Conservation (phyloP, 176 grass and related monocot species). For the Eragrostis curvula region DNA sequence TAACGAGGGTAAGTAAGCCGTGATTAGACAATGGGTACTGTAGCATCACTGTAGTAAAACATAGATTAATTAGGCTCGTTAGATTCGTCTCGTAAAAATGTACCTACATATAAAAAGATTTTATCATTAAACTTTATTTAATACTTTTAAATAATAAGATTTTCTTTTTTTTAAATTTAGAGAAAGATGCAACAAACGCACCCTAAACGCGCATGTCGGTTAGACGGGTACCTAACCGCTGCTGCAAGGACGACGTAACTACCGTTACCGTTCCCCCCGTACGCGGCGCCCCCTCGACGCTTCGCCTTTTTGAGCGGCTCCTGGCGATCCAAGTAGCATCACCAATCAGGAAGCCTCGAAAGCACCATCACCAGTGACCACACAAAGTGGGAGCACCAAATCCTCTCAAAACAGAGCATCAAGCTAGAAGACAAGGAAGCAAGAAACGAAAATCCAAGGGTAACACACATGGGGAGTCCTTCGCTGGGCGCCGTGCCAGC, state of each 20-base stretch:
- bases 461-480: not conserved
- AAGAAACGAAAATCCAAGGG: not conserved
- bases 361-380: slow-evolving; percentile 30
- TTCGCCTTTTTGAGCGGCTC: slow-evolving; percentile 28
- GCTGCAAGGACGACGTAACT: slow-evolving; percentile 39
- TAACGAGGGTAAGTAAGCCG: too few species aligned
- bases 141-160: too few species aligned
- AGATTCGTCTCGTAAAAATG: too few species aligned
- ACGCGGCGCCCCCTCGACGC: not conserved
- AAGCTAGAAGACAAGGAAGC: slow-evolving; percentile 20
- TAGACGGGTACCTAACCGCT: slow-evolving; percentile 6
- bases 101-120: too few species aligned
- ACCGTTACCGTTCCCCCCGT: not conserved
- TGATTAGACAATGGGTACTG: too few species aligned
- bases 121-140: too few species aligned
- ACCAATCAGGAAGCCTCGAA: not conserved
- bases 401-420: slow-evolving; percentile 6
- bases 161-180: too few species aligned
- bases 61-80: too few species aligned
- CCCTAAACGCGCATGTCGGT: not conserved
- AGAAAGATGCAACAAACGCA: too few species aligned
- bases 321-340: slow-evolving; percentile 30
- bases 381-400: slow-evolving; percentile 44
- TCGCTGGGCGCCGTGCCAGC: not conserved
- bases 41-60: too few species aligned